Evolutionary conservation across 345 rosid species (phyloP).

Genomic region (Eucalyptus tenuipes): DNA sequence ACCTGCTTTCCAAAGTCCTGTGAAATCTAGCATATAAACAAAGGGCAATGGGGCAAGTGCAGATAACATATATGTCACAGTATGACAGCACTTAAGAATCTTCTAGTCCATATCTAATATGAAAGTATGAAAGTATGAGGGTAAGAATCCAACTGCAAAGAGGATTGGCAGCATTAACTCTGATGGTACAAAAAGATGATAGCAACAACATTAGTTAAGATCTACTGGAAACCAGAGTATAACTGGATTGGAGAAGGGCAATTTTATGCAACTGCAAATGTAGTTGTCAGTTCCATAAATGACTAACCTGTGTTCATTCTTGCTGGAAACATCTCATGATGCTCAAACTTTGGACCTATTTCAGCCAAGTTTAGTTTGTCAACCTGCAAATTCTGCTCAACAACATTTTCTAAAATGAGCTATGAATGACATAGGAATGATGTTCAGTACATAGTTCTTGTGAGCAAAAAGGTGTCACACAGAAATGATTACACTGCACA

Average conservation of each 20-base stretch:
- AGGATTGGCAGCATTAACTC: not conserved
- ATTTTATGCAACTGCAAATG: not conserved
- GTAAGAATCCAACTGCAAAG: not conserved
- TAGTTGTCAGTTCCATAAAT: not conserved
- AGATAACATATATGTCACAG: not conserved
- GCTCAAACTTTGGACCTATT: conserved; percentile 90
- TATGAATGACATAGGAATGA: not conserved
- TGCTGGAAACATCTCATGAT: conserved; percentile 82
- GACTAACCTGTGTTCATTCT: conserved; percentile 88
- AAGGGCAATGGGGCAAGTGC: not conserved
- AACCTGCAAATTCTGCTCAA: conserved; percentile 54
- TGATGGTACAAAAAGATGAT: not conserved
- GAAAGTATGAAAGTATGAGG: not conserved
- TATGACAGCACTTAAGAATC: not conserved
- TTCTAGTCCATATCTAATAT: not conserved
- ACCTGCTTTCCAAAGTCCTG: not conserved
- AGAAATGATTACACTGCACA: not conserved
- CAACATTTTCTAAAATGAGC: not conserved
- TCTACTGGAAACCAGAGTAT: not conserved
- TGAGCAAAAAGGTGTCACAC: not conserved
- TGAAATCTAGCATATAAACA: not conserved
- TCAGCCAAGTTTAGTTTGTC: conserved; percentile 70
- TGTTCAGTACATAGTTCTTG: not conserved
- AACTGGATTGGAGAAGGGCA: not conserved
- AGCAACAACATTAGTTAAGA: not conserved